These are phyloP conservation scores for Rosa rugosa DNA, from an alignment of 306 rosid species.

Conservation along the genomic window DNA sequence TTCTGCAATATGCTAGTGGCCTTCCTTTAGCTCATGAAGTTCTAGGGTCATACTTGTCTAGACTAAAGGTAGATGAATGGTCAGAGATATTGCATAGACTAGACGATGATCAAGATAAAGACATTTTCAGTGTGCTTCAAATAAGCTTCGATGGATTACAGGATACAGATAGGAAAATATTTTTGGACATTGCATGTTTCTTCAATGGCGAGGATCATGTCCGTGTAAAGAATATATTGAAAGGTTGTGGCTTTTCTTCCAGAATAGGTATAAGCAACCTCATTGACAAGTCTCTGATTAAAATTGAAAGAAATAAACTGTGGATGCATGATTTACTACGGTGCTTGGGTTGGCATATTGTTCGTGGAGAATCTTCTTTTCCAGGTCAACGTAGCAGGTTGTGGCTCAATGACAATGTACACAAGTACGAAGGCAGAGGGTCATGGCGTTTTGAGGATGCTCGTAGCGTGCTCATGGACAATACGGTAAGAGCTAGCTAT, in stretches of 20 bases:
- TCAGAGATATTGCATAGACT: not conserved
- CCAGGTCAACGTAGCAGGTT: constrained; percentile 12
- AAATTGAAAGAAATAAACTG: not conserved
- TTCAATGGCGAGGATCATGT: constrained; percentile 14
- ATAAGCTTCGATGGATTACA: constrained; percentile 17
- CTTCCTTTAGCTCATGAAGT: constrained; percentile 27
- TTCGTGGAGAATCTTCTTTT: not conserved
- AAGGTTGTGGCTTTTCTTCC: not conserved
- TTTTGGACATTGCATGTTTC: constrained; percentile 28
- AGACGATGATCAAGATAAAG: not conserved
- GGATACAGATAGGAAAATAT: not conserved
- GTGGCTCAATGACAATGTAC: constrained; percentile 15
- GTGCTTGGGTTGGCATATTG: constrained; percentile 21
- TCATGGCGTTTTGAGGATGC: not conserved
- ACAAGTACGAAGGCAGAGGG: not conserved
- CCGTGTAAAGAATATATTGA: constrained; percentile 3
- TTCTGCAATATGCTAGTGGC: constrained; percentile 13
- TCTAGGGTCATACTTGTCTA: constrained; percentile 11
- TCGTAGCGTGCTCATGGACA: not conserved
- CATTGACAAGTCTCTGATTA: constrained; percentile 9
- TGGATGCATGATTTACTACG: constrained; percentile 29
- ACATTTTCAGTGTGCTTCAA: constrained; percentile 9
- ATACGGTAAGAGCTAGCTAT: not conserved
- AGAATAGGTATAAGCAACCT: not conserved
- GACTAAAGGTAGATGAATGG: not conserved